phyloP scores from a whole-genome alignment of 805 yeast species.

The Wickerhamiella domercqiae region DNA sequence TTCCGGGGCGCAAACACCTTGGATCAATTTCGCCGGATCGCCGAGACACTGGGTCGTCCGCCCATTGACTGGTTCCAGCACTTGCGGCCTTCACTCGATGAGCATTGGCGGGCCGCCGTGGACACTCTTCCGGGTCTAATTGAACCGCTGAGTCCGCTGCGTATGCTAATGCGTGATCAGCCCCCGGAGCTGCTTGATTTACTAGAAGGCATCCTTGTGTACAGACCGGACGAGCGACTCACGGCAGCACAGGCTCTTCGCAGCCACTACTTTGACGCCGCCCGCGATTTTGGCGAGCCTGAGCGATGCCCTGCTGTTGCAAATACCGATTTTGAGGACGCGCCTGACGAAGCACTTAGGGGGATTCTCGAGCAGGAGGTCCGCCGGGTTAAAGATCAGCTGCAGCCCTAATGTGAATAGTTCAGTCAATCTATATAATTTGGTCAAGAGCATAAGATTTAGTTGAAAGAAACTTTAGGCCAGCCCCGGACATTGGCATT shows the following conservation, averaged over 20 bases:
- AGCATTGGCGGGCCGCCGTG: background rate
- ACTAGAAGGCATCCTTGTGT: slow-evolving; percentile 39
- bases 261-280: slow-evolving; percentile 38
- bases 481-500: too few species aligned
- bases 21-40: slow-evolving; percentile 57
- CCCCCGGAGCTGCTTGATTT: slow-evolving; percentile 25
- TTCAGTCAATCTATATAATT: too few species aligned
- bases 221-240: slow-evolving; percentile 45
- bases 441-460: too few species aligned
- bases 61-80: slow-evolving; percentile 16
- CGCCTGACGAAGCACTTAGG: slow-evolving; percentile 3
- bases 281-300: slow-evolving; percentile 44
- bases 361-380: slow-evolving; percentile 2
- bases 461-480: too few species aligned
- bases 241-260: slow-evolving; percentile 41
- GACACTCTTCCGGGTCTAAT: background rate
- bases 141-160: slow-evolving; percentile 1
- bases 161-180: slow-evolving; percentile 2
- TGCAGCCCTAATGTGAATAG: too few species aligned
- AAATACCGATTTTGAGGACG: slow-evolving; percentile 53
- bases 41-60: slow-evolving; percentile 61
- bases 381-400: background rate
- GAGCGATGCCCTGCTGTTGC: slow-evolving; percentile 36
- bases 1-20: slow-evolving; percentile 61
- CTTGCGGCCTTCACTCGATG: background rate